A percentile compares a stretch with the other conserved stretches of the same genome.
phyloP scores from a whole-genome alignment of 1,139 yeast species.

The Dujonia santamariae region DNA sequence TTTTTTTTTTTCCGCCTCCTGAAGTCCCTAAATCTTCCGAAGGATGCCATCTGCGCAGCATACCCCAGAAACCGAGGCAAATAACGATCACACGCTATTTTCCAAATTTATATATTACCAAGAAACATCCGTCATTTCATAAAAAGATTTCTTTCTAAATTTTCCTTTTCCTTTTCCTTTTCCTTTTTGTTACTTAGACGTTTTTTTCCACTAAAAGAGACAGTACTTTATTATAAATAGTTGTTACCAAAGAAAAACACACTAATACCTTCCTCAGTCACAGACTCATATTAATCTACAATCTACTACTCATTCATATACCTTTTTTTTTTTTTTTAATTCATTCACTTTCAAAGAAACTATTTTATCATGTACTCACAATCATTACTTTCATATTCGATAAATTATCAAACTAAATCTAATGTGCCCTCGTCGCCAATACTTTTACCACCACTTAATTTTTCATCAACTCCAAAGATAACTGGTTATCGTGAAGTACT shows the following conservation, averaged over 20 bases:
- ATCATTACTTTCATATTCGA: conserved; percentile 8
- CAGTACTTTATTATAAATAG: too few species aligned
- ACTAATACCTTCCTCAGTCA: too few species aligned
- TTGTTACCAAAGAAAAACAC: too few species aligned
- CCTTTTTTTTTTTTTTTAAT: too few species aligned
- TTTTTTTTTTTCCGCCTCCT: neutral
- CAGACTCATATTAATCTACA: too few species aligned
- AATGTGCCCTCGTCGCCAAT: conserved; percentile 6
- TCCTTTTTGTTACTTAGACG: too few species aligned
- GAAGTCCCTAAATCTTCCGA: conserved; percentile 4
- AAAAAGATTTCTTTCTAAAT: too few species aligned
- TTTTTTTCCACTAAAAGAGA: too few species aligned
- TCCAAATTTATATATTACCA: conserved; percentile 2
- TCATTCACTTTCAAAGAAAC: too few species aligned
- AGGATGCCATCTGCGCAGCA: conserved; percentile 5
- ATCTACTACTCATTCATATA: too few species aligned
- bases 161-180: too few species aligned
- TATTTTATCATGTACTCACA: conserved; percentile 9
- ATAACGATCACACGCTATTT: conserved; percentile 8
- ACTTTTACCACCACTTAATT: conserved; percentile 4
- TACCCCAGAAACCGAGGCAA: conserved; percentile 11
- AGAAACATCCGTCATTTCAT: too few species aligned
- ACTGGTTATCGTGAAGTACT: conserved; percentile 6
- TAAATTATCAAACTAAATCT: conserved; percentile 4
- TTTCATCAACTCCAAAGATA: conserved; percentile 3